Evolutionary conservation across 768 basidiomycete genomes (phyloP).

Genomic region (Leccinum fibrillosum): DNA sequence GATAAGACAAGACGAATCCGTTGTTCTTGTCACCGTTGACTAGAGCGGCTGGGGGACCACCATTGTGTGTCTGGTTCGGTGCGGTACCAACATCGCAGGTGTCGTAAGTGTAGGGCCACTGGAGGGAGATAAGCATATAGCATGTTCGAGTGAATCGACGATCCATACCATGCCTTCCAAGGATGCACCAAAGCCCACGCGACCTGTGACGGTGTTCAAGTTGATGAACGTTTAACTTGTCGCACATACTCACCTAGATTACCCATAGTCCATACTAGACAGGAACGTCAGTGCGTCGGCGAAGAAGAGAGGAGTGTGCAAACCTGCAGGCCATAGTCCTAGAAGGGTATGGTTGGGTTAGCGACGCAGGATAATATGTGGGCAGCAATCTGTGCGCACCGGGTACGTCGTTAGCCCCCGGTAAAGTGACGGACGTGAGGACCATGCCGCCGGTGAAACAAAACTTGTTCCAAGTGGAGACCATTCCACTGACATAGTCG

Average conservation of each 20-base stretch:
- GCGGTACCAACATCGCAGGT: constrained; percentile 92
- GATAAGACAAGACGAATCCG: constrained; percentile 64
- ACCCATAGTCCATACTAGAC: constrained; percentile 67
- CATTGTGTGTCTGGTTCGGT: constrained; percentile 76
- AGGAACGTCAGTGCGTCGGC: constrained; percentile 11
- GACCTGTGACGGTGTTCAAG: constrained; percentile 38
- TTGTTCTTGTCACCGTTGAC: constrained; percentile 55
- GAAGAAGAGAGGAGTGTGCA: constrained; percentile 1
- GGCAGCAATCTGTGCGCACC: constrained; percentile 25
- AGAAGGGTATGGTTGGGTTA: constrained; percentile 6
- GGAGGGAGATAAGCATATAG: neutral
- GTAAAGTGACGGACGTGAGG: constrained; percentile 64
- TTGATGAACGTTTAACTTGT: neutral
- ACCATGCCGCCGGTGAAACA: constrained; percentile 90
- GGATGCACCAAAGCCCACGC: constrained; percentile 85
- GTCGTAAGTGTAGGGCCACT: constrained; percentile 86
- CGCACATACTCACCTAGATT: constrained; percentile 54
- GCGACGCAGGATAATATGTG: neutral
- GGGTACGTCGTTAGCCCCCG: constrained; percentile 57
- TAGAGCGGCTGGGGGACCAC: constrained; percentile 57
- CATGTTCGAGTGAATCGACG: neutral
- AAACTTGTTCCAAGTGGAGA: constrained; percentile 83
- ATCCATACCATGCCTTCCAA: constrained; percentile 73
- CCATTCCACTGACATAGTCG: constrained; percentile 68
- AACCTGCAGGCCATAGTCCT: constrained; percentile 72